Base-by-base conservation (phyloP, 805 yeast genomes). In the Ogataea sp. region DNA sequence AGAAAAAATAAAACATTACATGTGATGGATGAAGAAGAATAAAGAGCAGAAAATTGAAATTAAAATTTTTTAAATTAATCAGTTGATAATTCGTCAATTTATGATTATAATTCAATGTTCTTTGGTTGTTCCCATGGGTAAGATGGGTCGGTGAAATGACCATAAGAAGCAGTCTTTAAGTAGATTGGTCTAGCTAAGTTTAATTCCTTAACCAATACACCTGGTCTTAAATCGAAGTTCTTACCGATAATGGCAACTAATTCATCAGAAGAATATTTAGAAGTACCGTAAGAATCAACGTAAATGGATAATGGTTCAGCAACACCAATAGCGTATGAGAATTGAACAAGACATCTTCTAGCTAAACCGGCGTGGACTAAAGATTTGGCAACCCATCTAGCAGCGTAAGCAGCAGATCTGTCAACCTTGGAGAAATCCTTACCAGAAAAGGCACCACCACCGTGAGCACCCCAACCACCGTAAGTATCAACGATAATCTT, bases 391-490 rank as follows among this genome's bases (percentile, higher is more conserved):
- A 93, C 97, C 98, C 98, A 93, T 77, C 98, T 88, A 58, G 98
- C 98, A 61, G 98, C 97, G 66, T 93, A 93, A 53, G 98, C 98
- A 64, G 98, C 98, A 50, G 97, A 90, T 75, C 98, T 86, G 71
- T 93, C 98, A 61, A 93, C 98, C 79, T 93, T 93, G 67, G 97
- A 87, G 85, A 86, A 93, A 71, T 93, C 98, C 78, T 93, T 93
- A 70, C 98, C 98, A 50, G 96, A 84, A 88, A 93, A 93, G 50
- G 98, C 98, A 78, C 98, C 98, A 78, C 98, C 98, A 73, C 98
- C 98, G 78, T 93, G 98, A 61, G 98, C 97, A 71, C 98, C 97
- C 94, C 98, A 94, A 61, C 98, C 98, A 75, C 98, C 98, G 74
- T 93, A 93, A 51, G 98, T 95, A 71, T 93, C 98, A 64, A 93